Conservation (phyloP, 2,329 filamentous ascomycete species). For the Lomentospora prolificans region DNA sequence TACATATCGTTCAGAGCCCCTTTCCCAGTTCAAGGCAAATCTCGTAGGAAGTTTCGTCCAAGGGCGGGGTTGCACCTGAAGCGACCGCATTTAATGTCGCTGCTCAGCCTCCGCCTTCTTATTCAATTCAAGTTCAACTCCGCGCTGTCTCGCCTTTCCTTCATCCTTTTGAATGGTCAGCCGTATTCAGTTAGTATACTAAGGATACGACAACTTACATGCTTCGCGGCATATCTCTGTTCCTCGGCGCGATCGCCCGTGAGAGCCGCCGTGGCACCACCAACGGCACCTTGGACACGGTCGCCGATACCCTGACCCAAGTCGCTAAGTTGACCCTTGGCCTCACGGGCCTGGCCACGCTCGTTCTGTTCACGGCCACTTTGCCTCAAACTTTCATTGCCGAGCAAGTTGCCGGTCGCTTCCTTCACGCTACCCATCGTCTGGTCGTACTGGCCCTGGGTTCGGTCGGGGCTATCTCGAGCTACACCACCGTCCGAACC, state of each 20-base stretch:
- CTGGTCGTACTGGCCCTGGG: conserved; percentile 72
- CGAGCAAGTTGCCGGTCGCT: conserved; percentile 62
- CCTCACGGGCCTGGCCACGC: conserved; percentile 72
- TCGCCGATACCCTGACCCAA: conserved; percentile 27
- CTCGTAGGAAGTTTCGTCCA: no score
- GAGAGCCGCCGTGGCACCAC: conserved; percentile 59
- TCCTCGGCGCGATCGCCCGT: conserved; percentile 48
- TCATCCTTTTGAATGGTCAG: neutral
- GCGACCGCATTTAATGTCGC: no score
- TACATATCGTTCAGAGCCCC: no score
- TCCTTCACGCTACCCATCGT: conserved; percentile 83
- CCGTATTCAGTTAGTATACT: no score
- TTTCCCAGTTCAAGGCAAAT: no score
- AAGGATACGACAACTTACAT: neutral
- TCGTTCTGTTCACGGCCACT: conserved; percentile 69
- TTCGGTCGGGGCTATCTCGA: conserved; percentile 63
- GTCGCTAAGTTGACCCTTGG: conserved; percentile 71
- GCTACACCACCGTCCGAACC: conserved; percentile 55
- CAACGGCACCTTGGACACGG: conserved; percentile 59
- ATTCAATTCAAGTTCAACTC: conserved; percentile 3
- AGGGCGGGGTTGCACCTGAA: no score
- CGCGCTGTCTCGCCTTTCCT: conserved; percentile 7
- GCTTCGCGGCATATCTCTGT: conserved; percentile 1
- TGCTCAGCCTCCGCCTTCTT: no score
- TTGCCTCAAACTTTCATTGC: conserved; percentile 63